Base-by-base conservation (phyloP, 2,329 filamentous ascomycete genomes). In the Ophiostoma fasciatum region DNA sequence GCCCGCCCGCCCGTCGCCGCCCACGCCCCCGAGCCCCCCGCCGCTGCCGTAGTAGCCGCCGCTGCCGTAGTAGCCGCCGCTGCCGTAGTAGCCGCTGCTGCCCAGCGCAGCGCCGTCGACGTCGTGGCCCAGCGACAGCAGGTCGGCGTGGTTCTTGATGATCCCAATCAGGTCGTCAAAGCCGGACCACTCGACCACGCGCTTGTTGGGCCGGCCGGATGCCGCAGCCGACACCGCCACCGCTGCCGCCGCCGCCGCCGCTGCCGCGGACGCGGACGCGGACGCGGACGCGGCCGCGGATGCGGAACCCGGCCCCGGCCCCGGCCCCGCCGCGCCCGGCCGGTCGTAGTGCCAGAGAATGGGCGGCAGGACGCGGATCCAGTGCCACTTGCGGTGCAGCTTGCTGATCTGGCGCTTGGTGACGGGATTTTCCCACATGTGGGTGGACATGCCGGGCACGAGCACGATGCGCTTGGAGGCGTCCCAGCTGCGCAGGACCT, bases 371-470 rank as follows among this genome's bases (percentile, higher is more conserved):
- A 90, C 74, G 42, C 79, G 71, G 35, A 94, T 72, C 83, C 84
- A 94, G 36, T 77, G 78, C 83, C 83, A 93, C 53, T 84, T 87
- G 43, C 74, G 66, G 44, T 78, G 70, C 28, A 94, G 73, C 57
- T 92, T 90, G 56, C 73, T 79, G 42, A 94, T 68, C 51, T 94
- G 85, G 49, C 84, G 80, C 59, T 82, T 82, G 13, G 83, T 93
- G 59, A 87, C 77, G 3, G 85, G 83, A 49, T 90, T 85, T 51
- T 87, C 76, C 84, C 84, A 93, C 74, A 88, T 85, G 41, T 81
- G 70, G 1, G 74, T 74, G 23, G 82, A 88, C 85, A 94, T 92
- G 45, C 82, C 83, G 0, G 87, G 85, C 7, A 93, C 77, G 39
- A 94, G 61, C 33, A 94, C 60, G 21, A 93, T 80, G 47, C 78